Base-by-base conservation (phyloP, 345 rosid species). In the Populus davidiana region DNA sequence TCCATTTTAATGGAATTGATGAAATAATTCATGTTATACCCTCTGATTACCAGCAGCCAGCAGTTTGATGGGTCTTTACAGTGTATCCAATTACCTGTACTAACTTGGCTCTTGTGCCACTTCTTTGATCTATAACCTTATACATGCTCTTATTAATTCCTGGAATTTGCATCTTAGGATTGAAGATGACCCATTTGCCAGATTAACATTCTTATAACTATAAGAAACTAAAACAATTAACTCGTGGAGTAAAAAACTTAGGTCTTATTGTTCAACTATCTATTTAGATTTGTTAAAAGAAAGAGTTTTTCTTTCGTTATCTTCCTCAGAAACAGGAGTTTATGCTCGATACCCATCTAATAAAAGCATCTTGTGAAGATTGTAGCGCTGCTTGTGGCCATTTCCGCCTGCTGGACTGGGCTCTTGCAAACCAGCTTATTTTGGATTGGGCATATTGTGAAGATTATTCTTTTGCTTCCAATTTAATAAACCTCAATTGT, bases 311-410 rank as follows among this genome's bases (percentile, higher is more conserved):
- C 14, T 47, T 39, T 69, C 5, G 7, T 23, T 70, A 17, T 44
- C 49, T 10, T 44, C 49, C 8, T 61, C 74, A 61, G 65, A 72
- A 41, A 70, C 33, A 47, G 52, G 23, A 17, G 64, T 44, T 6
- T 27, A 23, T 14, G 36, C 39, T 43, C 36, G 4, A 25, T 67
- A 20, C 27, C 8, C 27, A 16, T 76, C 68, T 79, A 72, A 89
- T 86, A 91, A 91, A 33, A 89, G 89, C 92, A 91, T 78, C 78
- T 87, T 66, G 82, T 88, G 16, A 91, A 86, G 89, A 88, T 88
- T 59, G 38, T 87, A 81, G 82, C 87, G 29, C 62, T 91, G 14
- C 70, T 88, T 69, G 83, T 85, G 76, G 82, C 87, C 66, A 78
- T 90, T 14, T 80, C 89, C 69, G 86, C 89, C 73, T 56, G 89